These are phyloP conservation scores for Penicillium janthinellum DNA, from an alignment of 2,329 filamentous ascomycete species.

Conservation along the genomic window DNA sequence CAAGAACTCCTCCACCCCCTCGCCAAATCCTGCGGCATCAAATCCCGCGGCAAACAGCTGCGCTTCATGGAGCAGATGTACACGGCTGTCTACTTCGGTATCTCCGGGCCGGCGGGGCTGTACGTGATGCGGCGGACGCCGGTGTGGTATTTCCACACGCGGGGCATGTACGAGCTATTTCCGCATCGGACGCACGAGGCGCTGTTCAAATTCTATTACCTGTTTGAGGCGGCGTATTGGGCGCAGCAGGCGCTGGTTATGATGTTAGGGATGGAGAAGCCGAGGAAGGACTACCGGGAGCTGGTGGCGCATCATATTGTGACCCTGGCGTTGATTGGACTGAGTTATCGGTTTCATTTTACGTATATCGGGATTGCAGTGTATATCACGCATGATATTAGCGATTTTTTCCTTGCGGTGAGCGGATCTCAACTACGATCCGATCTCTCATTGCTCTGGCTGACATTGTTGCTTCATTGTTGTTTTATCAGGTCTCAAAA, in stretches of 20 bases:
- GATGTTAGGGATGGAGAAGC: slow-evolving; percentile 81
- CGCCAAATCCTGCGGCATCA: slow-evolving; percentile 67
- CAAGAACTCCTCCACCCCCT: slow-evolving; percentile 77
- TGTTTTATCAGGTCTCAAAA: slow-evolving; percentile 69
- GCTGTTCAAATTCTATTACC: slow-evolving; percentile 87
- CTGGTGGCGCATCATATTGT: slow-evolving; percentile 86
- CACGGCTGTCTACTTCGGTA: slow-evolving; percentile 80
- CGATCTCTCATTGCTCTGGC: background rate
- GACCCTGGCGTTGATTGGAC: slow-evolving; percentile 74
- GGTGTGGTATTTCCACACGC: slow-evolving; percentile 90
- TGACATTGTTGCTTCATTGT: background rate
- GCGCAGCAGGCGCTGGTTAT: slow-evolving; percentile 87
- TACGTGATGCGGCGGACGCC: slow-evolving; percentile 88
- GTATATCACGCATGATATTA: slow-evolving; percentile 89
- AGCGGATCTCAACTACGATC: background rate
- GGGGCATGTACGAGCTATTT: slow-evolving; percentile 81
- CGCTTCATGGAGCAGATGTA: slow-evolving; percentile 95
- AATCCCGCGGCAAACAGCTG: slow-evolving; percentile 71
- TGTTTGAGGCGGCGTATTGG: slow-evolving; percentile 92
- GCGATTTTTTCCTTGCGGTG: slow-evolving; percentile 90
- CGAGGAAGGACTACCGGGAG: slow-evolving; percentile 88
- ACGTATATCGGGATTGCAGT: slow-evolving; percentile 89
- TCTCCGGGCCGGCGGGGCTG: slow-evolving; percentile 77
- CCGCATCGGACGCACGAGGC: slow-evolving; percentile 78
- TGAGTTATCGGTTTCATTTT: slow-evolving; percentile 93